Evolutionary conservation across 2,329 filamentous ascomycete genomes (phyloP), one percentile per base, ranked within the genome.

Genomic region (Aspergillus brunneoviolaceus): DNA sequence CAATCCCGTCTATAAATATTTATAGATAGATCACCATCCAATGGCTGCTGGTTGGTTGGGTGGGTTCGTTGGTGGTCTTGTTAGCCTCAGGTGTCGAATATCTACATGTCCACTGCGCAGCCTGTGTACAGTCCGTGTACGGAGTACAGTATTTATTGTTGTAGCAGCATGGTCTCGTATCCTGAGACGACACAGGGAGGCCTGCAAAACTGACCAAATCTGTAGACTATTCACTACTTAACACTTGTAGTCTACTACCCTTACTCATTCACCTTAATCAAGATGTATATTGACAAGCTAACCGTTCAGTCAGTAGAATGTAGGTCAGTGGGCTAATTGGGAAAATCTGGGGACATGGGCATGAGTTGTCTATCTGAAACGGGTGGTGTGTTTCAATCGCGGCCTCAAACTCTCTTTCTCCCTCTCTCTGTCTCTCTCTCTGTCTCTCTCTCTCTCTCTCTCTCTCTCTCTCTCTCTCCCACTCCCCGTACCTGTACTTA

Each of bases 291-390:
- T 9, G 7, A 27, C 7, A 27, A 27, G 7, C 7, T 6, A 27
- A 27, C 27, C 27, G 7, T 27, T 2, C 27, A 27, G 27, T 9
- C 27, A 27, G 27, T 27, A 7, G 27, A 27, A 27, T 1, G 27
- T 27, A 27, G 7, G 27, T 27, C 16, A n/a, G 16, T 42, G 16
- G 16, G 39, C 16, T 16, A 42, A 42, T 42, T 42, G 39, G 16
- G 39, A 42, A 14, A 19, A 42, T 42, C 39, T 42, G 39, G 39
- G 39, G 49, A 42, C 45, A 55, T 50, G 54, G 55, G 58, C 57
- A 51, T 54, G 55, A 55, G 59, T 60, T 61, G 49, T 65, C 54
- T 65, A 65, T 65, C 63, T 65, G 63, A 65, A 65, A 65, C 63
- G 49, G 29, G 57, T 63, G 57, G 54, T 54, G 49, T 62, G 61